These are phyloP conservation scores for Meira nashicola DNA, from an alignment of 1,284 basidiomycete genomes.

Conservation along the genomic window DNA sequence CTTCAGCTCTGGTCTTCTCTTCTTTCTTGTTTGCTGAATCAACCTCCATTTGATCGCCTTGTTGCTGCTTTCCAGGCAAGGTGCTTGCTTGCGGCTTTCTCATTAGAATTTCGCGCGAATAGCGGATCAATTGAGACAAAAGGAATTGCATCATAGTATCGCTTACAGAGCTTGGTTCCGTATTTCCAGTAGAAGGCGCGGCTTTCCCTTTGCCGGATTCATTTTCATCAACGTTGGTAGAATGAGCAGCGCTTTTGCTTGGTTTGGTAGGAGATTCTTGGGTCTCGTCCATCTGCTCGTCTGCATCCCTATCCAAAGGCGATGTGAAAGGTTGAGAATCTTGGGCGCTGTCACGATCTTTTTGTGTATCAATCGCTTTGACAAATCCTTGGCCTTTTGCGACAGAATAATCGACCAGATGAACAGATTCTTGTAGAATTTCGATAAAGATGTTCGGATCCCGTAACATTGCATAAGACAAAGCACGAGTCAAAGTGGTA, in stretches of 20 bases:
- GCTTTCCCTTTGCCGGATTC: conserved; percentile 6
- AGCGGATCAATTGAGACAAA: conserved; percentile 66
- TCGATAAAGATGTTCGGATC: conserved; percentile 74
- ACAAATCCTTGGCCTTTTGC: conserved; percentile 28
- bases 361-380: conserved; percentile 15
- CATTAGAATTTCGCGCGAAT: conserved; percentile 56
- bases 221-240: conserved; percentile 2
- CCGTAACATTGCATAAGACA: conserved; percentile 74
- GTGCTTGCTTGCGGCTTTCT: background rate
- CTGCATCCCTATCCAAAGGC: conserved; percentile 20
- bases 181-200: background rate
- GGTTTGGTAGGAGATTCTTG: conserved; percentile 42
- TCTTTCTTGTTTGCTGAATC: background rate
- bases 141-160: conserved; percentile 71
- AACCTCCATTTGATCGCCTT: background rate
- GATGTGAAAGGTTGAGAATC: background rate
- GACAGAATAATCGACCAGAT: conserved; percentile 39
- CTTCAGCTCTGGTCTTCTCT: background rate
- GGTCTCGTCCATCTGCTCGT: conserved; percentile 69
- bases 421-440: conserved; percentile 51
- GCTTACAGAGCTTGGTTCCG: conserved; percentile 21
- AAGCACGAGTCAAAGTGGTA: conserved; percentile 68
- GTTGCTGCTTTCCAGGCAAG: conserved; percentile 1
- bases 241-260: conserved; percentile 1
- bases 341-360: background rate